Evolutionary conservation across 805 yeast species (phyloP).

Genomic region (Wickerhamiella parazyma): DNA sequence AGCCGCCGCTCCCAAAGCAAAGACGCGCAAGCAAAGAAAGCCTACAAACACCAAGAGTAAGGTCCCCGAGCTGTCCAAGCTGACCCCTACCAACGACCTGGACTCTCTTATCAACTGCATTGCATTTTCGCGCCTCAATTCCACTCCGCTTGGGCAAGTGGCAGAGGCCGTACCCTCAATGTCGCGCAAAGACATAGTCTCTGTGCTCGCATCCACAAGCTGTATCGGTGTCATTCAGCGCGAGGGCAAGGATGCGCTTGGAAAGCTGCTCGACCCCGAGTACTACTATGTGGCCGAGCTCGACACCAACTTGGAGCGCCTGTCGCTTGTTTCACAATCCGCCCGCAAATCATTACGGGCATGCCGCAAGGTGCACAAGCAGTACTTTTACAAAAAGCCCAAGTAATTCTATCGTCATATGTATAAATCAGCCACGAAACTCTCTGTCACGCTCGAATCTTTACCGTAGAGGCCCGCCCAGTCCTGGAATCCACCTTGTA

Average conservation of each 20-base stretch:
- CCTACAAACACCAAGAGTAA: neutral
- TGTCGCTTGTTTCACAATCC: constrained; percentile 52
- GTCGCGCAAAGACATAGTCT: constrained; percentile 14
- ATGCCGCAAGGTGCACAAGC: constrained; percentile 90
- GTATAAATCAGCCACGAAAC: constrained; percentile 33
- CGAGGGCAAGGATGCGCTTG: constrained; percentile 92
- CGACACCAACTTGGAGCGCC: constrained; percentile 61
- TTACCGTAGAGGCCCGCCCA: constrained; percentile 73
- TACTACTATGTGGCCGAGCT: constrained; percentile 79
- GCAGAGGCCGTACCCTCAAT: constrained; percentile 24
- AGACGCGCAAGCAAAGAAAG: constrained; percentile 8
- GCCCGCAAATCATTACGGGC: constrained; percentile 72
- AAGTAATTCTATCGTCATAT: neutral
- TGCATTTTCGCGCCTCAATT: constrained; percentile 78
- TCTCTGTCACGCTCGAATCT: constrained; percentile 51
- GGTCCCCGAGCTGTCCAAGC: no score
- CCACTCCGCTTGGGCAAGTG: constrained; percentile 69
- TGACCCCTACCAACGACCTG: constrained; percentile 25
- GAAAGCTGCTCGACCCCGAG: constrained; percentile 85
- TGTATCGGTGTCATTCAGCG: constrained; percentile 84
- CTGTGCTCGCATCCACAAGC: constrained; percentile 31
- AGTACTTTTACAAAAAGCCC: constrained; percentile 61
- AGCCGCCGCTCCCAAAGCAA: neutral
- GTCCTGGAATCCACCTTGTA: constrained; percentile 70
- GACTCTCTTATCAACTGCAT: constrained; percentile 67